Percentiles rank a stretch among this genome's conserved stretches.
Conservation (phyloP, 2,329 filamentous ascomycete genomes). For the Cyphellophora attinorum region DNA sequence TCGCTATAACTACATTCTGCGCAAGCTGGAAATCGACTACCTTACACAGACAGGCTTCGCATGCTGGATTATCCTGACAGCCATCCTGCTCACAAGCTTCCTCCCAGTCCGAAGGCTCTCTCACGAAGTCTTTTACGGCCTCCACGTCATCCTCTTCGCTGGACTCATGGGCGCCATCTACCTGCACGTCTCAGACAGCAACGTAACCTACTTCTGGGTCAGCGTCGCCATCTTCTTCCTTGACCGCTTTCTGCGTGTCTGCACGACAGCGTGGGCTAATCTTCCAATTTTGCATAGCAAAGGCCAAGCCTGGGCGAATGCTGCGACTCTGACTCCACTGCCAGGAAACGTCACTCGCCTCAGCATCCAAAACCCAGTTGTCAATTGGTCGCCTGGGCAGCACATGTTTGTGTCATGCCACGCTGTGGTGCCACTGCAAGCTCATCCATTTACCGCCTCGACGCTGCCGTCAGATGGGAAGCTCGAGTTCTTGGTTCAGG, state of each 20-base stretch:
- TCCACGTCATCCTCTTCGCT: constrained; percentile 43
- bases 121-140: constrained; percentile 47
- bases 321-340: constrained; percentile 38
- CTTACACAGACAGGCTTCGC: constrained; percentile 43
- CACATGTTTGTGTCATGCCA: constrained; percentile 54
- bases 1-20: constrained; percentile 39
- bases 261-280: constrained; percentile 7
- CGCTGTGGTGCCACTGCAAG: constrained; percentile 47
- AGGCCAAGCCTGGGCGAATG: constrained; percentile 29
- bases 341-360: constrained; percentile 48
- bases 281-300: constrained; percentile 10
- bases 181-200: constrained; percentile 9
- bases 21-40: constrained; percentile 38
- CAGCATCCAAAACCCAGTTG: constrained; percentile 44
- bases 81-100: constrained; percentile 42
- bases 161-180: constrained; percentile 37
- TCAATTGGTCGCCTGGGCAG: constrained; percentile 53
- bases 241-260: constrained; percentile 10
- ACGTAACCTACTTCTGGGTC: constrained; percentile 11
- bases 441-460: constrained; percentile 56
- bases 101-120: constrained; percentile 38
- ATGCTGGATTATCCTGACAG: constrained; percentile 42
- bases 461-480: constrained; percentile 44
- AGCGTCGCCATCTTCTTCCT: constrained; percentile 12
- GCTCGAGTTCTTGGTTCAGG: constrained; percentile 48